These are phyloP conservation scores for Discostella stelligeroides DNA, from an alignment of 108 stramenopile genomes.

Conservation along the genomic window DNA sequence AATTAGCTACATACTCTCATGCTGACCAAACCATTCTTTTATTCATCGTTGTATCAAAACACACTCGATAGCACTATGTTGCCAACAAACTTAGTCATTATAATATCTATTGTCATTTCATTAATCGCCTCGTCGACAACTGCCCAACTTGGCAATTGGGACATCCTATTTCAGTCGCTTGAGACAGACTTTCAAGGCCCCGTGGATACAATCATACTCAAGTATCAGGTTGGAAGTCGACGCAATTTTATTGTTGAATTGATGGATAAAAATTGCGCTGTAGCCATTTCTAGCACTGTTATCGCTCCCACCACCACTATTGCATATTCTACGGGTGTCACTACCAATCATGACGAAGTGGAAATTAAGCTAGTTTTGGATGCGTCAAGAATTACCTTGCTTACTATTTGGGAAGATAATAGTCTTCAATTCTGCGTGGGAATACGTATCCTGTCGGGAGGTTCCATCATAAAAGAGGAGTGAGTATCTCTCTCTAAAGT, in stretches of 20 bases:
- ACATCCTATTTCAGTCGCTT: conserved; percentile 27
- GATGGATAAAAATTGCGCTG: conserved; percentile 27
- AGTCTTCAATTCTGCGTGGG: conserved; percentile 31
- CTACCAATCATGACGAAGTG: conserved; percentile 27
- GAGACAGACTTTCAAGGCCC: conserved; percentile 23
- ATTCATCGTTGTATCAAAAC: too few relatives aligned
- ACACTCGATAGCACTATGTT: too few relatives aligned
- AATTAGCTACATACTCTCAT: too few relatives aligned
- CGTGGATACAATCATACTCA: conserved; percentile 14
- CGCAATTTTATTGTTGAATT: conserved; percentile 18
- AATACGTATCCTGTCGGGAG: conserved; percentile 28
- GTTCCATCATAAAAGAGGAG: conserved; percentile 31
- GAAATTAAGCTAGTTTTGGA: conserved; percentile 25
- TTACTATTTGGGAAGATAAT: conserved; percentile 23
- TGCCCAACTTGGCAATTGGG: conserved; percentile 41
- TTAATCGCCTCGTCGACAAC: conserved; percentile 8
- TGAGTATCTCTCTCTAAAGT: neutral
- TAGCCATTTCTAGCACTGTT: conserved; percentile 15
- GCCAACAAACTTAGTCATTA: too few relatives aligned
- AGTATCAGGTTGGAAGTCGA: conserved; percentile 19
- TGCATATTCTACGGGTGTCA: neutral
- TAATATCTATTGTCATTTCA: conserved; percentile 1
- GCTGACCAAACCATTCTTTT: too few relatives aligned
- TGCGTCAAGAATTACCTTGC: conserved; percentile 9
- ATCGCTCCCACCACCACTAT: neutral